phyloP scores from a whole-genome alignment of 192 early-diverging fungal genomes.

The Rhizoclosmatium sp. region DNA sequence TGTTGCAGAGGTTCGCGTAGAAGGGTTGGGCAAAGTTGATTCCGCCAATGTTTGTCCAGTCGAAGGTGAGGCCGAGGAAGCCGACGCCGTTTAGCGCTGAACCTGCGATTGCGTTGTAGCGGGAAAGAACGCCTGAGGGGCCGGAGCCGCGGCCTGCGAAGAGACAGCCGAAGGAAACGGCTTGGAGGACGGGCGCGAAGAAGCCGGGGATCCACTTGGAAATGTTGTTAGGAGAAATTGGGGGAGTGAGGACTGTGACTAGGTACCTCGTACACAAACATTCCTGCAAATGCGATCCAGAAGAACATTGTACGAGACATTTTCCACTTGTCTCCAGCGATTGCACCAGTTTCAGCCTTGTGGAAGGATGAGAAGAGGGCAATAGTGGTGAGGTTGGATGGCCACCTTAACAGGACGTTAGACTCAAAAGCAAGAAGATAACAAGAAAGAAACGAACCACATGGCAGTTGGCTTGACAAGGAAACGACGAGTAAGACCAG shows the following conservation, averaged over 20 bases:
- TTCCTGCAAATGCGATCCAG: not conserved
- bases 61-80: not conserved
- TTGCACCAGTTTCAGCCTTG: not conserved
- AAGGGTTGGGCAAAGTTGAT: constrained; percentile 5
- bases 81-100: not conserved
- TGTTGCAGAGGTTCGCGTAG: not conserved
- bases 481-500: constrained; percentile 30
- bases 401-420: not conserved
- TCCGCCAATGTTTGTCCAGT: not conserved
- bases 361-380: constrained; percentile 34
- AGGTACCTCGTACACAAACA: not conserved
- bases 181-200: constrained; percentile 1
- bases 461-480: constrained; percentile 82
- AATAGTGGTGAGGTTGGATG: constrained; percentile 61
- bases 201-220: constrained; percentile 21
- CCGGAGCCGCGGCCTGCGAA: not conserved
- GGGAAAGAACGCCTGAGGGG: not conserved
- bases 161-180: constrained; percentile 27
- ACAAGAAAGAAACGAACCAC: constrained; percentile 78
- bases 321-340: not conserved
- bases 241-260: too few relatives aligned
- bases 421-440: constrained; percentile 3
- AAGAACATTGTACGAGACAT: not conserved
- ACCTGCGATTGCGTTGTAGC: constrained; percentile 13
- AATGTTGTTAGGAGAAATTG: not conserved